Conservation (phyloP, 2,329 filamentous ascomycete species). For the Apiospora saccharicola region DNA sequence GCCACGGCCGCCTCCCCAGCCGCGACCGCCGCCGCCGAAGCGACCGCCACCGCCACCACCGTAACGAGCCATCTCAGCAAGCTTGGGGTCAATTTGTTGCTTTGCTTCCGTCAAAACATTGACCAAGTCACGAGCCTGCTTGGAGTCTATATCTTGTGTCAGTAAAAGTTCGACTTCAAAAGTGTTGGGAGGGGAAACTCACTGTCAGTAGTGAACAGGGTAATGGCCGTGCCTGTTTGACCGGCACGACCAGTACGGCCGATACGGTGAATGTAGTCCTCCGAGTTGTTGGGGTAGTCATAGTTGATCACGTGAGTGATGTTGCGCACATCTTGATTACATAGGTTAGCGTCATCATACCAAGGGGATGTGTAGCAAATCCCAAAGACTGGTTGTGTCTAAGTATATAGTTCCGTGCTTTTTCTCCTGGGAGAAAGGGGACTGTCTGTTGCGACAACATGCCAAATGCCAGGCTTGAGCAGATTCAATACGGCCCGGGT, state of each 20-base stretch:
- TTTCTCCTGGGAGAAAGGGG: conserved; percentile 62
- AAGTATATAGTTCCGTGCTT: conserved; percentile 59
- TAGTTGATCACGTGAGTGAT: conserved; percentile 99
- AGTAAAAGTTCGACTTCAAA: conserved; percentile 36
- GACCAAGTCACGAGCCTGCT: conserved; percentile 96
- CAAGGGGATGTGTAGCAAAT: conserved; percentile 64
- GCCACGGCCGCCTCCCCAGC: conserved; percentile 69
- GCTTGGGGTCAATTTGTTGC: conserved; percentile 95
- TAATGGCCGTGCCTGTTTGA: conserved; percentile 94
- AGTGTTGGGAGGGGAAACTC: conserved; percentile 55
- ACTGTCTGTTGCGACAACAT: conserved; percentile 68
- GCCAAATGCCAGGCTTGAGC: conserved; percentile 53
- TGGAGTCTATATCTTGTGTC: conserved; percentile 70
- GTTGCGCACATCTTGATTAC: conserved; percentile 94
- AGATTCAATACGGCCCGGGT: conserved; percentile 61
- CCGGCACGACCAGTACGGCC: conserved; percentile 96
- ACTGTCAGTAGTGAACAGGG: conserved; percentile 99
- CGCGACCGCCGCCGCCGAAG: conserved; percentile 71
- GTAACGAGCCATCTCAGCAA: conserved; percentile 95
- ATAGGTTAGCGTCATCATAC: conserved; percentile 80
- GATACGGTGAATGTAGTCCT: conserved; percentile 98
- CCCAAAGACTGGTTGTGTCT: conserved; percentile 62
- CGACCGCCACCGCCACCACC: conserved; percentile 81
- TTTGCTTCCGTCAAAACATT: conserved; percentile 93
- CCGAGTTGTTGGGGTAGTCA: conserved; percentile 99